These are phyloP conservation scores for Grosmannia serpens DNA, from an alignment of 2,329 filamentous ascomycete genomes.

Conservation along the genomic window DNA sequence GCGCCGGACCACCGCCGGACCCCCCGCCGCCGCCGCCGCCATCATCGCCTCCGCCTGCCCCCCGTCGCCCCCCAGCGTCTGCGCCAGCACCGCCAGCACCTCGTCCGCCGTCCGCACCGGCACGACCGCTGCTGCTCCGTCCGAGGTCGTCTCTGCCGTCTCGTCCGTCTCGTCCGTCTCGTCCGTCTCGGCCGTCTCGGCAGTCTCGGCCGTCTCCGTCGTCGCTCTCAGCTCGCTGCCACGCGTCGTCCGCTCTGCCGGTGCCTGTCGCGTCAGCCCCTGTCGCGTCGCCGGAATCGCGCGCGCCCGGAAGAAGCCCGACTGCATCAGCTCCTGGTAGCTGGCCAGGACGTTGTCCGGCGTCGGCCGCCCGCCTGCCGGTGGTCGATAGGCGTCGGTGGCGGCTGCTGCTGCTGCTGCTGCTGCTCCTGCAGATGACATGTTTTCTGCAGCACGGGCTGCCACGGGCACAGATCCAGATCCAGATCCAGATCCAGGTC, in stretches of 20 bases:
- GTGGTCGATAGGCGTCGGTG: background rate
- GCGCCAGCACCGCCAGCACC: background rate
- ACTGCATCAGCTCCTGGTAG: conserved; percentile 44
- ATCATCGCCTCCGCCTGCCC: too few species aligned
- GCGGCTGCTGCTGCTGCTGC: background rate
- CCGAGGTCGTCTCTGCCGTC: background rate
- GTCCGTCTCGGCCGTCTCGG: background rate
- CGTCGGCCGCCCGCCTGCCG: conserved; percentile 16
- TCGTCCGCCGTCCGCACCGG: background rate
- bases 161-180: background rate
- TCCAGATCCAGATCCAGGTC: background rate
- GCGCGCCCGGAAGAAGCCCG: conserved; percentile 47
- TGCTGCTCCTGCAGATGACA: too few species aligned
- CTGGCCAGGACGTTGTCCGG: conserved; percentile 43
- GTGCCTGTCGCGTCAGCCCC: conserved; percentile 18
- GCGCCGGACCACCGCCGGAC: background rate
- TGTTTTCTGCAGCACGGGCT: too few species aligned
- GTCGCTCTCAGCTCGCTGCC: background rate
- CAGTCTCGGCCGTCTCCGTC: background rate
- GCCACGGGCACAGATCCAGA: too few species aligned
- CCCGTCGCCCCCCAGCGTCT: background rate
- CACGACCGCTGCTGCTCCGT: background rate
- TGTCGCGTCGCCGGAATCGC: conserved; percentile 46
- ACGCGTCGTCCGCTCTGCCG: conserved; percentile 4
- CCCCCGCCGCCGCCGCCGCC: too few species aligned